A percentile compares a stretch with the other conserved stretches of the same genome.
Conservation (phyloP, 176 grass and related monocot species). For the Saccharum spontaneum region DNA sequence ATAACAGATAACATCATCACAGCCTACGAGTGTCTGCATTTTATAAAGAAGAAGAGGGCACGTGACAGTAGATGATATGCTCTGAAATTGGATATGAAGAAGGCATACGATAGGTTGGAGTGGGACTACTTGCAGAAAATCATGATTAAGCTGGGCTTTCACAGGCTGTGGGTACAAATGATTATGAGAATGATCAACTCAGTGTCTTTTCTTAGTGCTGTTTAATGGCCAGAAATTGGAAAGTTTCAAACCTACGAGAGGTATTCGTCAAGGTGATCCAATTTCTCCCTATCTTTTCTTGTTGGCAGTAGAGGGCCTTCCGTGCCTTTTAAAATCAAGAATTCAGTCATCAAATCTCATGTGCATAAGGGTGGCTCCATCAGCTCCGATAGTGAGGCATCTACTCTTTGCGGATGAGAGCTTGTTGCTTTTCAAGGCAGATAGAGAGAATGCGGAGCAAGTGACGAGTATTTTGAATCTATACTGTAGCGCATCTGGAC, state of each 20-base stretch:
- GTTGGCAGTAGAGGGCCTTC: neutral
- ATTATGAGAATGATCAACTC: neutral
- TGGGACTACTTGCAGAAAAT: neutral
- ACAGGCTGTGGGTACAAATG: neutral
- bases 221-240: neutral
- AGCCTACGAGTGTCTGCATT: too few relatives aligned
- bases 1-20: too few relatives aligned
- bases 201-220: neutral
- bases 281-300: neutral
- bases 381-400: neutral
- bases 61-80: neutral
- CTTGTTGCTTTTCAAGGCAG: neutral
- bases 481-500: too few relatives aligned
- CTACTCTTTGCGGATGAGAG: neutral
- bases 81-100: neutral
- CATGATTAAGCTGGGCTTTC: neutral
- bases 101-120: neutral
- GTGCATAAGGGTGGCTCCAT: neutral
- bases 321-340: neutral
- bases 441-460: neutral
- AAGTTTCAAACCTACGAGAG: neutral
- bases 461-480: too few relatives aligned
- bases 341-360: neutral
- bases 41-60: too few relatives aligned
- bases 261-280: neutral